Percentiles rank a stretch among this genome's conserved stretches.
Evolutionary conservation across 192 early-diverging fungal genomes (phyloP).

Genomic region (Rhizophlyctis rosea): DNA sequence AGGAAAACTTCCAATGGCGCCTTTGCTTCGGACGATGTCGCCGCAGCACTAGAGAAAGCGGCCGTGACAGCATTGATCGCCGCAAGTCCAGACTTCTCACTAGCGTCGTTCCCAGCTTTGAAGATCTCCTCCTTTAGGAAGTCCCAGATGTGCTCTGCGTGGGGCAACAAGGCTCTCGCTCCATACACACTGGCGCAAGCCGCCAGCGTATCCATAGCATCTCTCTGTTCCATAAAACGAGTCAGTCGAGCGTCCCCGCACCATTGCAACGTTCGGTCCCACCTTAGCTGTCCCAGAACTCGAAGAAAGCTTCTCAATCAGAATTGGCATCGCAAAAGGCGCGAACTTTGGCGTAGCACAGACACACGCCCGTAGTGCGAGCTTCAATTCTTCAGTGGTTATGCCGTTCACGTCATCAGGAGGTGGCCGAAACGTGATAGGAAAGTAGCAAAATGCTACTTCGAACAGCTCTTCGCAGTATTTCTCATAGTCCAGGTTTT

Average conservation of each 20-base stretch:
- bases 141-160: conserved; percentile 73
- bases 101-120: conserved; percentile 68
- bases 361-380: conserved; percentile 72
- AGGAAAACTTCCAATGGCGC: conserved; percentile 32
- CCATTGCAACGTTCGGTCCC: too few relatives aligned
- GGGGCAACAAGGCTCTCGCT: conserved; percentile 57
- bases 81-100: conserved; percentile 65
- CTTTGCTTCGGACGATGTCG: conserved; percentile 15
- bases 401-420: conserved; percentile 95
- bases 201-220: conserved; percentile 86
- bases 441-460: conserved; percentile 98
- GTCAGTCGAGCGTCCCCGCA: conserved; percentile 16
- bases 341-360: conserved; percentile 61
- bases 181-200: conserved; percentile 78
- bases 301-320: conserved; percentile 89
- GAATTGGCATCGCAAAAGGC: conserved; percentile 70
- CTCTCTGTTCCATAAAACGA: conserved; percentile 51
- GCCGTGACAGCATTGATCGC: conserved; percentile 59
- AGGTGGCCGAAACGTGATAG: conserved; percentile 96
- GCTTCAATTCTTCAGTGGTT: conserved; percentile 87
- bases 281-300: conserved; percentile 86
- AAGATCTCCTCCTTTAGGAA: conserved; percentile 73
- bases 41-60: conserved; percentile 46
- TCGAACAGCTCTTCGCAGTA: conserved; percentile 93
- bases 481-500: conserved; percentile 71